A percentile compares a stretch with the other conserved stretches of the same genome.
phyloP scores from a whole-genome alignment of 2,329 filamentous ascomycete species.

The Arthrobotrys entomopaga region DNA sequence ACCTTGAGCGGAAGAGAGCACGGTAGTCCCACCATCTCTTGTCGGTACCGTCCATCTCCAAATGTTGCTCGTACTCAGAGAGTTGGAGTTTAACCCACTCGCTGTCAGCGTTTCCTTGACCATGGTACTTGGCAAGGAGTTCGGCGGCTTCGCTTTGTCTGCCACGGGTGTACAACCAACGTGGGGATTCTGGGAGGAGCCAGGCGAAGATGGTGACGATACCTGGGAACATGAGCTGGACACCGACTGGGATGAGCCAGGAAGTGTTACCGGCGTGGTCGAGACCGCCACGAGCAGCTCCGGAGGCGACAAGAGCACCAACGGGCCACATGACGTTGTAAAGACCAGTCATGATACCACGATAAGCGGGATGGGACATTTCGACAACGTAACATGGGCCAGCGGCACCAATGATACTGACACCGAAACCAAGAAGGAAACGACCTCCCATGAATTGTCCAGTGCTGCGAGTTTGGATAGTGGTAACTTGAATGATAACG shows the following conservation, averaged over 20 bases:
- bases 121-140: slow-evolving; percentile 62
- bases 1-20: slow-evolving; percentile 63
- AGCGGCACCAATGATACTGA: slow-evolving; percentile 58
- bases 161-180: slow-evolving; percentile 65
- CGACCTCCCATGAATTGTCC: slow-evolving; percentile 65
- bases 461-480: slow-evolving; percentile 60
- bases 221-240: slow-evolving; percentile 64
- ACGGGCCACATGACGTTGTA: slow-evolving; percentile 64
- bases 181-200: slow-evolving; percentile 56
- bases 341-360: slow-evolving; percentile 61
- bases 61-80: slow-evolving; percentile 65
- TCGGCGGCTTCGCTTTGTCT: slow-evolving; percentile 64
- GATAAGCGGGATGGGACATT: slow-evolving; percentile 60
- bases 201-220: slow-evolving; percentile 50
- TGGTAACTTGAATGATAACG: slow-evolving; percentile 66
- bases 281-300: slow-evolving; percentile 59
- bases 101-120: slow-evolving; percentile 60
- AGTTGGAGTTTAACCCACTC: slow-evolving; percentile 65
- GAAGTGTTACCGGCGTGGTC: slow-evolving; percentile 61
- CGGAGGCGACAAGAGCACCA: slow-evolving; percentile 66
- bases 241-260: slow-evolving; percentile 65
- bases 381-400: slow-evolving; percentile 61
- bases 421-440: slow-evolving; percentile 67
- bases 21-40: slow-evolving; percentile 69
- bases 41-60: slow-evolving; percentile 65